Evolutionary conservation across 805 yeast genomes (phyloP), one percentile per base, ranked within the genome.

Genomic region (Maudiozyma bulderi): DNA sequence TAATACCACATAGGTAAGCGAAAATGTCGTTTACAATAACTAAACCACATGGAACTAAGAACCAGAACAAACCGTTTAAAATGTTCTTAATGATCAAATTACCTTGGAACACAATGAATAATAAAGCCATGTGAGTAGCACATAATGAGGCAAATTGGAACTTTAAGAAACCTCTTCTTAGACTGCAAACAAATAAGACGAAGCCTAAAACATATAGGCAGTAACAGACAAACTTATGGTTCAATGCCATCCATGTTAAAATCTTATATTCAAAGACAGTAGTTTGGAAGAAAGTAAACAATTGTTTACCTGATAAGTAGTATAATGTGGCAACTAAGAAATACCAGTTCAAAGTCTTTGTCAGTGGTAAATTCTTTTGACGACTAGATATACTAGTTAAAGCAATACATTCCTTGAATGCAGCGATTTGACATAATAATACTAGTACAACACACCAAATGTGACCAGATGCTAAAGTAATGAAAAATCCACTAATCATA

Each of bases 1-100:
- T 86, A 56, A 93, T 93, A 43, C 99, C 99, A 70, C 98, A 93
- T 45, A 93, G 73, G 65, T 93, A 93, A 29, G 99, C 99, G 74
- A 88, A 90, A 47, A 91, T 89, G 65, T 93, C 99, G 65, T 93
- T 93, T 49, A 87, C 85, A 56, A 93, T 87, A 45, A 93, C 99
- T 60, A 91, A 74, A 2, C 93, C 83, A 52, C 87, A 89, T 6
- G 99, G 99, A 47, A 93, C 74, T 51, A 93, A 71, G 68, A 93
- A 87, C 99, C 99, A 93, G 61, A 89, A 84, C 64, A 93, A 72
- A 11, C 99, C 99, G 55, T 81, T 85, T 58, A 90, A 75, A 50
- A 91, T 84, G 67, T 93, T 93, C 60, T 82, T 86, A 57, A 87
- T 89, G 58, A 93, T 86, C 65, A 90, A 80, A 68, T 93, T 95